Evolutionary conservation across 2,329 filamentous ascomycete species (phyloP).

Genomic region (Botryosphaeria dothidea): DNA sequence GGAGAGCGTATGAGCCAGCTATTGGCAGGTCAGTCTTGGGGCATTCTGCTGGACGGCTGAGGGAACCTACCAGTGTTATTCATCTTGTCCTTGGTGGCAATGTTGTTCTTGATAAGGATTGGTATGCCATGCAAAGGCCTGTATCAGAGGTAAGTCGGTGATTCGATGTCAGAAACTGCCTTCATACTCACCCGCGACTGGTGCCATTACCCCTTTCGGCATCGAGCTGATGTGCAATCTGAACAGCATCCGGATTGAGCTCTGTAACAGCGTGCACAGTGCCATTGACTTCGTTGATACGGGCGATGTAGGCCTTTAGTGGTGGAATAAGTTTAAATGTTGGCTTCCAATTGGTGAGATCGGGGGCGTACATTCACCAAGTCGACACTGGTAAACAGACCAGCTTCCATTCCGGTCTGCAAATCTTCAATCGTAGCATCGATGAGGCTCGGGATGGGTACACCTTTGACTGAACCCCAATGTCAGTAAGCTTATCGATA

Average conservation of each 20-base stretch:
- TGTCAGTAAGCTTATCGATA: not conserved
- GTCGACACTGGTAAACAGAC: conserved; percentile 59
- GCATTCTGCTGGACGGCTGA: not conserved
- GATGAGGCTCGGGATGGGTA: conserved; percentile 44
- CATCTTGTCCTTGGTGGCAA: conserved; percentile 64
- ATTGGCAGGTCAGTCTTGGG: not conserved
- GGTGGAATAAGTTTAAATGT: conserved; percentile 22
- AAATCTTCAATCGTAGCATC: conserved; percentile 56
- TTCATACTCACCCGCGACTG: conserved; percentile 44
- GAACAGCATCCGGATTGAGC: conserved; percentile 56
- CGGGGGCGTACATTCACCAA: conserved; percentile 46
- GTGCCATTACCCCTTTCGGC: conserved; percentile 49
- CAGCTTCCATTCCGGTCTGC: conserved; percentile 48
- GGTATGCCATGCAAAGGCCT: conserved; percentile 65
- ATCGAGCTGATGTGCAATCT: conserved; percentile 52
- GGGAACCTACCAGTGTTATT: conserved; percentile 52
- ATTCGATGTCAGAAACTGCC: too few relatives aligned
- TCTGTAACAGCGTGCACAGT: conserved; percentile 56
- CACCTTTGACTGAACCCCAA: conserved; percentile 12
- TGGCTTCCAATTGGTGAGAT: not conserved
- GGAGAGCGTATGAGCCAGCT: conserved; percentile 64
- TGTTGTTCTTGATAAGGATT: conserved; percentile 67
- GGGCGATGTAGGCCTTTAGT: conserved; percentile 49
- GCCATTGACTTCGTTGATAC: conserved; percentile 55
- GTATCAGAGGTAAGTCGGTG: too few relatives aligned